Percentiles rank a stretch among this genome's conserved stretches.
Conservation (phyloP, 306 rosid species). For the Castanopsis chinensis region DNA sequence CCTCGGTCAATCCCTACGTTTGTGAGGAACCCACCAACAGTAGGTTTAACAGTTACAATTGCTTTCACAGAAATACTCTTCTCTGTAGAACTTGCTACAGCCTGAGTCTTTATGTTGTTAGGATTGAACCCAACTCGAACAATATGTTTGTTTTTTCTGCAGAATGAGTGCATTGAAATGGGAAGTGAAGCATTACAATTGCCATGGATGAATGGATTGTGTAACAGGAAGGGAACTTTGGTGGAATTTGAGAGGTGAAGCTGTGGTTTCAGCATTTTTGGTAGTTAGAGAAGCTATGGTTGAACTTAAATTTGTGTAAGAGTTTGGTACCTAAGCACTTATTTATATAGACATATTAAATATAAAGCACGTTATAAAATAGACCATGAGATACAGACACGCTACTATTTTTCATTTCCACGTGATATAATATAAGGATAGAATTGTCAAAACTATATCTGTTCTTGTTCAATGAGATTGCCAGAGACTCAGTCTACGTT, state of each 20-base stretch:
- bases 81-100: neutral
- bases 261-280: neutral
- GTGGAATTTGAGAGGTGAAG: neutral
- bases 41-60: constrained; percentile 25
- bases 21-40: constrained; percentile 39
- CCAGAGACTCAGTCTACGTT: too few species aligned
- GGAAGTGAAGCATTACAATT: neutral
- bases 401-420: too few species aligned
- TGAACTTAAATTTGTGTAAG: neutral
- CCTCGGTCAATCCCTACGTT: constrained; percentile 36
- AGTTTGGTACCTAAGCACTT: neutral
- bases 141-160: neutral
- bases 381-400: too few species aligned
- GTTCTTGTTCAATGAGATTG: too few species aligned
- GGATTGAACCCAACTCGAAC: neutral
- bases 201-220: neutral
- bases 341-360: too few species aligned
- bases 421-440: too few species aligned
- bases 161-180: neutral
- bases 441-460: too few species aligned
- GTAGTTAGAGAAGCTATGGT: neutral
- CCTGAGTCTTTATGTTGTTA: neutral
- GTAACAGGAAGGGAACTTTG: neutral
- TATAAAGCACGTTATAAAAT: too few species aligned
- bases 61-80: constrained; percentile 19